A percentile compares a stretch with the other conserved stretches of the same genome.
Evolutionary conservation across 306 rosid genomes (phyloP).

Genomic region (Castanea sativa): DNA sequence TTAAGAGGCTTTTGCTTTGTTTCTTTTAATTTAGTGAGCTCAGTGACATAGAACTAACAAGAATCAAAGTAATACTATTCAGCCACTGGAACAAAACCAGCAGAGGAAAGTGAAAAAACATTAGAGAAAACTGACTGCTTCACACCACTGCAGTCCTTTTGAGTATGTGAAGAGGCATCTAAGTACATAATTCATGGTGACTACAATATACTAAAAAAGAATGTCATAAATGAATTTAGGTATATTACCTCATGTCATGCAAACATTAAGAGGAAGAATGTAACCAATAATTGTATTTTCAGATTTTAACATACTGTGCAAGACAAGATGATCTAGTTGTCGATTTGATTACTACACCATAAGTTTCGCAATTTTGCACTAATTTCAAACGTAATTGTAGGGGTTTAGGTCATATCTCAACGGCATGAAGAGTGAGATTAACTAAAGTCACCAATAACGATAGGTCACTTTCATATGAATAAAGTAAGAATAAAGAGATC

Average conservation of each 20-base stretch:
- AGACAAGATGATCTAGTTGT: slow-evolving; percentile 36
- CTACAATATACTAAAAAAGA: slow-evolving; percentile 1
- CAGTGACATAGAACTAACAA: slow-evolving; percentile 34
- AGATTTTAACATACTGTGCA: slow-evolving; percentile 22
- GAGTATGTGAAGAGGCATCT: not conserved
- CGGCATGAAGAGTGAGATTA: not conserved
- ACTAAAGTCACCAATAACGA: no score
- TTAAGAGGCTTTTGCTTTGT: slow-evolving; percentile 42
- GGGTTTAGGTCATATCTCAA: no score
- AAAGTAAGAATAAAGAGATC: no score
- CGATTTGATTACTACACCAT: slow-evolving; percentile 29
- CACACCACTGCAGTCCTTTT: not conserved
- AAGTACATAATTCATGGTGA: not conserved
- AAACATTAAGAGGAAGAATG: slow-evolving; percentile 10
- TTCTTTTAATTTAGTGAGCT: slow-evolving; percentile 13
- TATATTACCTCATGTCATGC: slow-evolving; percentile 16
- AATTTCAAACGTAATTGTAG: slow-evolving; percentile 19
- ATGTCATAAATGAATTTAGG: slow-evolving; percentile 18
- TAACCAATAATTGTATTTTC: slow-evolving; percentile 38
- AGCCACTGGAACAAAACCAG: slow-evolving; percentile 16
- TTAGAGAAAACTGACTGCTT: not conserved
- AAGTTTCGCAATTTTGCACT: slow-evolving; percentile 21
- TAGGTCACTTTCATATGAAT: no score
- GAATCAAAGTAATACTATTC: slow-evolving; percentile 30
- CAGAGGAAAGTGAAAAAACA: not conserved